phyloP scores from a whole-genome alignment of 495 filamentous ascomycete genomes.

The Penicillium paxilli region DNA sequence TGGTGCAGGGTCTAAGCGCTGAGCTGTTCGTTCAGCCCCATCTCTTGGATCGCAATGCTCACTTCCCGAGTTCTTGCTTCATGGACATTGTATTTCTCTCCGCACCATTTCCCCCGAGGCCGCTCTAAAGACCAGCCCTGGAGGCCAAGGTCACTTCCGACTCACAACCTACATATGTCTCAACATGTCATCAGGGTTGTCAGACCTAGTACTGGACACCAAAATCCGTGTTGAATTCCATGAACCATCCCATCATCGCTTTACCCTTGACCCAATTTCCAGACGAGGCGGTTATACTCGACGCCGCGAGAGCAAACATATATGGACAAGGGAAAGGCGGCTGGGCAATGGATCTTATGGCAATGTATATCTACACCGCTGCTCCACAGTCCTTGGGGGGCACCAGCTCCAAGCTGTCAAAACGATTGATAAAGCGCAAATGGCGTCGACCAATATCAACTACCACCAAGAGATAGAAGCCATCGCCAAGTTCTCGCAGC shows the following conservation, averaged over 20 bases:
- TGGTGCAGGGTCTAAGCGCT: too few species aligned
- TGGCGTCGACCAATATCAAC: not conserved
- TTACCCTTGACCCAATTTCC: not conserved
- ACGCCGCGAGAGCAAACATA: not conserved
- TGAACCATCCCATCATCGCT: not conserved
- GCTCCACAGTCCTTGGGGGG: not conserved
- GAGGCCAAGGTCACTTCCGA: too few species aligned
- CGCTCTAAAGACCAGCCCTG: too few species aligned
- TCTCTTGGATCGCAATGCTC: too few species aligned
- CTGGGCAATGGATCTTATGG: not conserved
- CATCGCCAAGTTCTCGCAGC: slow-evolving; percentile 15
- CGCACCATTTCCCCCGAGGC: too few species aligned
- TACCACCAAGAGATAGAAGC: slow-evolving; percentile 16
- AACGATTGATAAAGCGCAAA: not conserved
- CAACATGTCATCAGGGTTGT: not conserved
- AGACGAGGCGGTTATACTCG: not conserved
- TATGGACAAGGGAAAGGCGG: not conserved
- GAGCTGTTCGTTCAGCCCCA: too few species aligned
- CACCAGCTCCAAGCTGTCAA: not conserved
- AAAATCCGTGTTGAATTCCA: not conserved
- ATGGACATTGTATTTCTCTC: too few species aligned
- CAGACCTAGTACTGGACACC: not conserved
- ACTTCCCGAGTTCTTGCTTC: too few species aligned
- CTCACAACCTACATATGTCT: not conserved
- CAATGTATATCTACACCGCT: not conserved